Conservation (phyloP, 2,329 filamentous ascomycete genomes). For the Talaromyces sp. region DNA sequence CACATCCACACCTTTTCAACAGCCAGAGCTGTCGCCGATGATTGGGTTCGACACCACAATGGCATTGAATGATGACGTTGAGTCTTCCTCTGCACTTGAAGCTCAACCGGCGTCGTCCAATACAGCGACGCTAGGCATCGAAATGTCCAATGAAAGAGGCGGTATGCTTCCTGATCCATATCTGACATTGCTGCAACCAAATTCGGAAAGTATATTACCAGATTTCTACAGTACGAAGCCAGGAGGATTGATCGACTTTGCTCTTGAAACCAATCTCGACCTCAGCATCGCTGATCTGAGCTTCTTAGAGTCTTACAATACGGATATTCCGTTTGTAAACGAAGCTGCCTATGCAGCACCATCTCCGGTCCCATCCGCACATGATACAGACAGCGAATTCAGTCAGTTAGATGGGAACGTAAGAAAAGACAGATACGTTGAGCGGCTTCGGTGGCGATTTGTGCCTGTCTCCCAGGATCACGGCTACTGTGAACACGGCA, state of each 20-base stretch:
- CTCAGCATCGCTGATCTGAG: constrained; percentile 33
- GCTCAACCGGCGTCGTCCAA: background rate
- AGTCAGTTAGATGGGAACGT: background rate
- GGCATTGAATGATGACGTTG: background rate
- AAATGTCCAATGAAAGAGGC: background rate
- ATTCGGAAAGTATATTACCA: background rate
- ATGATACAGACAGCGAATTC: background rate
- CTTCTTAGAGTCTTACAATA: constrained; percentile 35
- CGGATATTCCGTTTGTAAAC: constrained; percentile 32
- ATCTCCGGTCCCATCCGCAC: background rate
- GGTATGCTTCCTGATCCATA: background rate
- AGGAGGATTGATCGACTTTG: constrained; percentile 19
- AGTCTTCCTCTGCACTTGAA: background rate
- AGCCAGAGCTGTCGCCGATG: background rate
- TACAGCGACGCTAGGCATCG: background rate
- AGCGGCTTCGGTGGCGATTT: background rate
- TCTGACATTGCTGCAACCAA: background rate
- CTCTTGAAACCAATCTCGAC: constrained; percentile 25
- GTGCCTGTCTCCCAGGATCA: background rate
- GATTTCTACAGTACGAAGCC: constrained; percentile 17
- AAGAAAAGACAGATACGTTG: background rate
- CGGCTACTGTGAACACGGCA: background rate
- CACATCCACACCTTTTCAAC: background rate
- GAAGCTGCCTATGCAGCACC: background rate
- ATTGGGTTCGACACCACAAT: background rate